A percentile compares a stretch with the other conserved stretches of the same genome.
phyloP scores from a whole-genome alignment of 176 grass and related monocot genomes.

The Areca catechu region DNA sequence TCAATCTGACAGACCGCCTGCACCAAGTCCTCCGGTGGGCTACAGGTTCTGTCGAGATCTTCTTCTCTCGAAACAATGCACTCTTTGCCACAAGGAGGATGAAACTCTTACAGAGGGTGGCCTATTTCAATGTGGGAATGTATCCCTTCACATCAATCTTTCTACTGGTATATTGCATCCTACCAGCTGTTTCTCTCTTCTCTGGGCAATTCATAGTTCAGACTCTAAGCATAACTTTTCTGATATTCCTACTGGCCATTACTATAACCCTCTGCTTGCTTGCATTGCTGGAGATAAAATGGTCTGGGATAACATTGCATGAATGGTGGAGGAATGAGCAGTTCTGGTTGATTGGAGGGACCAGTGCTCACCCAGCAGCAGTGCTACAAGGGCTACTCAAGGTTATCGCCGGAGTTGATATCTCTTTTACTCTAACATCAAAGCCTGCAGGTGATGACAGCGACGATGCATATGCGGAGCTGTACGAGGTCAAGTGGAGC shows the following conservation, averaged over 20 bases:
- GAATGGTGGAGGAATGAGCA: constrained; percentile 99
- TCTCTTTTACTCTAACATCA: constrained; percentile 84
- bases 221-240: constrained; percentile 58
- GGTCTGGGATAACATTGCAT: constrained; percentile 86
- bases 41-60: constrained; percentile 95
- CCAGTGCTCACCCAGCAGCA: constrained; percentile 72
- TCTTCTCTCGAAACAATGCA: constrained; percentile 94
- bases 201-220: constrained; percentile 84
- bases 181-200: constrained; percentile 85
- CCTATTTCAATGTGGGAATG: constrained; percentile 90
- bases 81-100: constrained; percentile 71
- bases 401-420: constrained; percentile 84
- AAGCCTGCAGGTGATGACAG: constrained; percentile 40
- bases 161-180: constrained; percentile 78
- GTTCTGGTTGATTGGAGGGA: constrained; percentile 94
- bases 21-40: constrained; percentile 97
- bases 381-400: constrained; percentile 90
- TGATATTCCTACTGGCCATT: constrained; percentile 61
- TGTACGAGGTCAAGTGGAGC: constrained; percentile 79
- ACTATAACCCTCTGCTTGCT: constrained; percentile 72
- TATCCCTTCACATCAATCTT: constrained; percentile 93
- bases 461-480: constrained; percentile 54
- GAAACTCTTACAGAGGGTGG: constrained; percentile 76
- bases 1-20: constrained; percentile 82
- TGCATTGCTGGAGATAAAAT: constrained; percentile 85